A percentile compares a stretch with the other conserved stretches of the same genome.
Conservation (phyloP, 345 rosid species). For the thale cress (Arabidopsis thaliana) region DNA sequence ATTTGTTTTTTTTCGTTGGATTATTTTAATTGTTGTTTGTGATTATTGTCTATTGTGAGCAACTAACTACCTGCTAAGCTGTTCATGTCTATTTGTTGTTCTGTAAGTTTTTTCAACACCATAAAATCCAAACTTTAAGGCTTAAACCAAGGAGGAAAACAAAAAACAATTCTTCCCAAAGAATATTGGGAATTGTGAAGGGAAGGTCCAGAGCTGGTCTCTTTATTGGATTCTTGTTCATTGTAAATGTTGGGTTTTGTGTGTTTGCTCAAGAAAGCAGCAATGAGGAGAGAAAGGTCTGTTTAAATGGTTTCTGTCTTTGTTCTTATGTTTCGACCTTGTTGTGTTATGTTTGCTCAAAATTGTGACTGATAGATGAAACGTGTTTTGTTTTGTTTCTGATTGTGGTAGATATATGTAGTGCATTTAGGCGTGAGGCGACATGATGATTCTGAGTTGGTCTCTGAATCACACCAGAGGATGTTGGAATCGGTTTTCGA, state of each 20-base stretch:
- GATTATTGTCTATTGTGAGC: slow-evolving; percentile 9
- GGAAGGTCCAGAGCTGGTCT: slow-evolving; percentile 1
- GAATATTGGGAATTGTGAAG: slow-evolving; percentile 32
- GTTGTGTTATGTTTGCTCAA: slow-evolving; percentile 16
- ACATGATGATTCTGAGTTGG: slow-evolving; percentile 50
- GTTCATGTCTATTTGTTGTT: slow-evolving; percentile 23
- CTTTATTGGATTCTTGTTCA: slow-evolving; percentile 18
- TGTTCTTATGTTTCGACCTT: background rate
- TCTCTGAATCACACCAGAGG: slow-evolving; percentile 46
- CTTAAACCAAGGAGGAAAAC: background rate
- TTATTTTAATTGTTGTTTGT: background rate
- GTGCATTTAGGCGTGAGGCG: slow-evolving; percentile 58
- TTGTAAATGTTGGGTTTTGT: slow-evolving; percentile 12
- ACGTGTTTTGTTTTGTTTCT: background rate
- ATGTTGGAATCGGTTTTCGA: slow-evolving; percentile 50
- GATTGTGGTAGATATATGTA: slow-evolving; percentile 13
- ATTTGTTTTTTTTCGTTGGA: slow-evolving; percentile 8
- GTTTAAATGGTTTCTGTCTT: background rate
- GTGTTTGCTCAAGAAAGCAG: slow-evolving; percentile 28
- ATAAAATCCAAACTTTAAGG: background rate
- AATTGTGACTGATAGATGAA: slow-evolving; percentile 30
- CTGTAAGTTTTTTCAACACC: slow-evolving; percentile 9
- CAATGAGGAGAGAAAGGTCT: slow-evolving; percentile 32
- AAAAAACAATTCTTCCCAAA: background rate
- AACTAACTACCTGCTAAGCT: background rate